A percentile compares a stretch with the other conserved stretches of the same genome.
These are phyloP conservation scores for Microsporum ferrugineum DNA, from an alignment of 2,329 filamentous ascomycete genomes.

Conservation along the genomic window DNA sequence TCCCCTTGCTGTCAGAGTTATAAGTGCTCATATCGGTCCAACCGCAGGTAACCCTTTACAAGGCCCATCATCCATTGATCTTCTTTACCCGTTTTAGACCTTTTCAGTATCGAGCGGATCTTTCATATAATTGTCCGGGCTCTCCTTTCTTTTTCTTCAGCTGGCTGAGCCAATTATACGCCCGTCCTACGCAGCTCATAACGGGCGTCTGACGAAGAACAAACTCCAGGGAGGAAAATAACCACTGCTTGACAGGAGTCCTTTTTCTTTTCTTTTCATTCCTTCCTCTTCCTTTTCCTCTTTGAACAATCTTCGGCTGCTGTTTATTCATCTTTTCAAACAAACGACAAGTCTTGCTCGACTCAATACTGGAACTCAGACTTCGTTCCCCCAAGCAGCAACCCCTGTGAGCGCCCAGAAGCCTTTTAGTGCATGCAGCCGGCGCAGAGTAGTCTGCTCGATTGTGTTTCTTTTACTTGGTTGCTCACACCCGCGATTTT, in stretches of 20 bases:
- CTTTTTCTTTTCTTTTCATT: neutral
- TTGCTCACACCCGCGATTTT: neutral
- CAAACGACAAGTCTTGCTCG: neutral
- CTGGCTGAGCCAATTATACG: neutral
- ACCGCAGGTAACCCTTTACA: neutral
- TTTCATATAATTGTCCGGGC: constrained; percentile 1
- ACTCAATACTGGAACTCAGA: neutral
- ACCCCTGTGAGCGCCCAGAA: neutral
- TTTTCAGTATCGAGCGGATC: neutral
- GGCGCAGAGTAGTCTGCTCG: neutral
- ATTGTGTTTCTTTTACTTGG: neutral
- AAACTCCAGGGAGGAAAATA: neutral
- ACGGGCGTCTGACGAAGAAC: constrained; percentile 1
- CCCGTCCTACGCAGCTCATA: constrained; percentile 1
- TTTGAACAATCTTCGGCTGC: neutral
- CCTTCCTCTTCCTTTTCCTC: neutral
- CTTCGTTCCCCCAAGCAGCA: neutral
- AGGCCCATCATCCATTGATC: neutral
- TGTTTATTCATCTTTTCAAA: neutral
- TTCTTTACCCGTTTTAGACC: neutral
- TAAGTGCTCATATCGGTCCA: neutral
- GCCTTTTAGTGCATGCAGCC: neutral
- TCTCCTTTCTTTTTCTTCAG: constrained; percentile 1
- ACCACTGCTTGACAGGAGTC: neutral
- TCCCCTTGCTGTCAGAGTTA: neutral